Base-by-base conservation (phyloP, 2,329 filamentous ascomycete species). In the Tolypocladium tundrense region DNA sequence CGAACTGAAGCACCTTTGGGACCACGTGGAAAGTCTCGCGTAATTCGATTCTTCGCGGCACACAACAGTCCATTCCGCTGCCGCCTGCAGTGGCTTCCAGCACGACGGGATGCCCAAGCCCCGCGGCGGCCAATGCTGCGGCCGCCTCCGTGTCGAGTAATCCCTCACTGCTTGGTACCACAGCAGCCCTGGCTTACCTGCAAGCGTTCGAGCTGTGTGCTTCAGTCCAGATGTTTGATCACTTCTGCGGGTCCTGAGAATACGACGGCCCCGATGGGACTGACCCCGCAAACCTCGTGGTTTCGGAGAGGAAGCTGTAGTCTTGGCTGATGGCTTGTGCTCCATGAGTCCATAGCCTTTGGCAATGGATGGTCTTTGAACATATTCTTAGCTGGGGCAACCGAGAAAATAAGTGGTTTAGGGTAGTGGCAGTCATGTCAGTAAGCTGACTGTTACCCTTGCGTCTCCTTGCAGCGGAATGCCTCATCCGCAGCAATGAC, bases 11-110 rank as follows among this genome's bases (percentile, higher is more conserved):
- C 70, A 0, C 79, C 82, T 48, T 48, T 83, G 74, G 2, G 78
- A 81, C 60, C 80, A 71, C 76, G 33, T 71, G 71, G 58, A 83
- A 80, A 4, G 79, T 77, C 10, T 74, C 68, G 19, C 73, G 70
- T 27, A 88, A 75, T 35, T 85, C 79, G 3, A 73, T 68, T n/a
- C 77, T 72, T 72, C 70, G 13, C 73, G 66, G 60, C 84, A 86
- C 1, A 79, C 79, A 81, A 73, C 58, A 86, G 73, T 0, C 86
- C 76, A 87, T 86, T 4, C 85, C 85, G 5, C 85, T 85, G 1
- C 85, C 84, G 8, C 82, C 82, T 37, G 77, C 82, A 0, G 82
- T 80, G 1, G 82, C 81, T 68, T 88, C 88, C 41, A 84, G 72
- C 66, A 72, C 70, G 27, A 84, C 74, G 13, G 77, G 76, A 58